These are phyloP conservation scores for Mucor plumbeus DNA, from an alignment of 371 early-diverging fungal species.

Conservation along the genomic window DNA sequence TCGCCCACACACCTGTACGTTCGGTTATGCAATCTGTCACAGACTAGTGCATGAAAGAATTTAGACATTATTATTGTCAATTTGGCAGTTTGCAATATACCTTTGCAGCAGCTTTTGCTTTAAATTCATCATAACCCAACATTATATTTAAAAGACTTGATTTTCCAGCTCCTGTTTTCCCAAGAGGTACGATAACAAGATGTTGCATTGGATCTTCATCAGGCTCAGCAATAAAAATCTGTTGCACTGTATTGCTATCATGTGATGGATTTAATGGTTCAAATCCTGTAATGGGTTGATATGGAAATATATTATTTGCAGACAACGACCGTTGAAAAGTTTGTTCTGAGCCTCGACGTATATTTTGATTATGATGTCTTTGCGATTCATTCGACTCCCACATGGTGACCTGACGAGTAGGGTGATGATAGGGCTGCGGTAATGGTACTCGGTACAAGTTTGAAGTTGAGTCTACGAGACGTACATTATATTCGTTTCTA, in stretches of 20 bases:
- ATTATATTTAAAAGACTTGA: constrained; percentile 57
- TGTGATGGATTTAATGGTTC: neutral
- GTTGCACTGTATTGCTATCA: neutral
- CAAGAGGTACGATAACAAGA: constrained; percentile 21
- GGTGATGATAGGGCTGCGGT: constrained; percentile 17
- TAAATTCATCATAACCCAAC: constrained; percentile 52
- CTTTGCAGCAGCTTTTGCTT: constrained; percentile 51
- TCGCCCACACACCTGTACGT: constrained; percentile 52
- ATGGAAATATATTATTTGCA: constrained; percentile 17
- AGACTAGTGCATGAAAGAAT: constrained; percentile 30
- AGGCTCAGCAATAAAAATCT: constrained; percentile 19
- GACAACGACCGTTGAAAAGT: neutral
- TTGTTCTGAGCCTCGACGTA: constrained; percentile 12
- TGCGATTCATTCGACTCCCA: constrained; percentile 11
- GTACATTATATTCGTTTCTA: constrained; percentile 1
- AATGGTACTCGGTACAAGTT: constrained; percentile 10
- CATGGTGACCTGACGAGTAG: constrained; percentile 15
- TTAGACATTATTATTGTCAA: neutral
- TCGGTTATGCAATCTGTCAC: constrained; percentile 57
- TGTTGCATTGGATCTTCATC: constrained; percentile 32
- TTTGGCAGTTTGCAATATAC: constrained; percentile 25
- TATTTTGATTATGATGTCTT: neutral
- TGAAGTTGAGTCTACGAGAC: neutral
- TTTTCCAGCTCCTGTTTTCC: constrained; percentile 49
- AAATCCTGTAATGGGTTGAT: constrained; percentile 15